Percentiles rank a stretch among this genome's conserved stretches.
Evolutionary conservation across 2,329 filamentous ascomycete species (phyloP).

Genomic region (Hortaea sp.): DNA sequence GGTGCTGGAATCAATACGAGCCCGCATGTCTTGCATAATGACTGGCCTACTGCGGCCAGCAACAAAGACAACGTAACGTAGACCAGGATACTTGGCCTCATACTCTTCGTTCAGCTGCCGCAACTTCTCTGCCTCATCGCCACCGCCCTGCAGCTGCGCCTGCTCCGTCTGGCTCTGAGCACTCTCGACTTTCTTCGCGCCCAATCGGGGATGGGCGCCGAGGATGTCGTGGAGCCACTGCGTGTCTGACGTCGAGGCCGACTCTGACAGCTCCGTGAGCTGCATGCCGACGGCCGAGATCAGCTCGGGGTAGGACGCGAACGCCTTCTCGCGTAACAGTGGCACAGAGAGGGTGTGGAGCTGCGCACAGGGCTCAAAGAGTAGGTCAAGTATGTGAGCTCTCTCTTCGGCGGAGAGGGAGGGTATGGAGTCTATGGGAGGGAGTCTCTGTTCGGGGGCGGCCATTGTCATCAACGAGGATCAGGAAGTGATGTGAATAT

Average conservation of each 20-base stretch:
- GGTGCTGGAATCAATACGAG: conserved; percentile 60
- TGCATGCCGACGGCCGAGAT: conserved; percentile 56
- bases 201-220: conserved; percentile 72
- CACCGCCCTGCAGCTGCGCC: conserved; percentile 52
- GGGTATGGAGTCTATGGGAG: conserved; percentile 35
- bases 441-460: neutral
- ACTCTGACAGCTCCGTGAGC: conserved; percentile 50
- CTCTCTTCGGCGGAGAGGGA: conserved; percentile 47
- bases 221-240: conserved; percentile 61
- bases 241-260: conserved; percentile 40
- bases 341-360: conserved; percentile 65
- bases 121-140: conserved; percentile 49
- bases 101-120: conserved; percentile 63
- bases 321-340: conserved; percentile 49
- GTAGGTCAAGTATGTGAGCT: conserved; percentile 55
- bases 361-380: conserved; percentile 73
- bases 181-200: conserved; percentile 72
- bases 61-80: conserved; percentile 87
- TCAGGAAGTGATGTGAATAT: too few species aligned
- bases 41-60: conserved; percentile 64
- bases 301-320: conserved; percentile 58
- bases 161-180: conserved; percentile 74
- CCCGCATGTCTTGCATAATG: conserved; percentile 74
- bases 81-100: conserved; percentile 67
- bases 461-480: neutral